Evolutionary conservation across 805 yeast species (phyloP).

Genomic region (Blastobotrys robertii): DNA sequence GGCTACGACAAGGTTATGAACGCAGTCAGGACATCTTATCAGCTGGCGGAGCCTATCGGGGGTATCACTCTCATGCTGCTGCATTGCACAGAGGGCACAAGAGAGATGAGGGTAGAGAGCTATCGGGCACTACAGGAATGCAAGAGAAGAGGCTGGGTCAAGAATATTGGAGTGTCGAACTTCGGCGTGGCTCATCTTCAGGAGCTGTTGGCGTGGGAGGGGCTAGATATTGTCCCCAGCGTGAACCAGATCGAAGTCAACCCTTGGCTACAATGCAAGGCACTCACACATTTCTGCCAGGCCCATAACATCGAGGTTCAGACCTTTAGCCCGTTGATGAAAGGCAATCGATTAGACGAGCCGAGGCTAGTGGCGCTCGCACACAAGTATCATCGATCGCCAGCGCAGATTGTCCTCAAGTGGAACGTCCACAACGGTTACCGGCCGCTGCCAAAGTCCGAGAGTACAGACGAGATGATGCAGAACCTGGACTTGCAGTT

Average conservation of each 20-base stretch:
- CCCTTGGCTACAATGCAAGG: conserved; percentile 68
- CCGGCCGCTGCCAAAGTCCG: conserved; percentile 68
- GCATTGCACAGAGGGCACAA: conserved; percentile 36
- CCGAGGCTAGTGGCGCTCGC: conserved; percentile 28
- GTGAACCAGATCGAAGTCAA: conserved; percentile 78
- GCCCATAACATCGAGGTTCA: conserved; percentile 52
- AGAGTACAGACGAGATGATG: conserved; percentile 44
- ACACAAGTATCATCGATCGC: conserved; percentile 31
- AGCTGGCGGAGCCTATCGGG: conserved; percentile 26
- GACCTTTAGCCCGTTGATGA: conserved; percentile 74
- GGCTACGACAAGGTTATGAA: conserved; percentile 28
- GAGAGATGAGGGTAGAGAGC: conserved; percentile 33
- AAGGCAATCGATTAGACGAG: conserved; percentile 42
- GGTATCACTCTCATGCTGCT: conserved; percentile 66
- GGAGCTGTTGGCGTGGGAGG: conserved; percentile 41
- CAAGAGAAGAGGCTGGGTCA: conserved; percentile 40
- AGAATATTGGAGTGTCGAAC: conserved; percentile 55
- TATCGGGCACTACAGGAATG: conserved; percentile 50
- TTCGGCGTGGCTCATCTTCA: conserved; percentile 47
- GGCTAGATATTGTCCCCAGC: conserved; percentile 47
- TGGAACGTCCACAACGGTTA: conserved; percentile 42
- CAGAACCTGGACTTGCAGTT: conserved; percentile 49
- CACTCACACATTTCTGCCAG: conserved; percentile 52
- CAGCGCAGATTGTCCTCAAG: conserved; percentile 39
- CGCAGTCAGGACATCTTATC: conserved; percentile 52